These are phyloP conservation scores for Fusarium bactridioides DNA, from an alignment of 2,329 filamentous ascomycete species.

Conservation along the genomic window DNA sequence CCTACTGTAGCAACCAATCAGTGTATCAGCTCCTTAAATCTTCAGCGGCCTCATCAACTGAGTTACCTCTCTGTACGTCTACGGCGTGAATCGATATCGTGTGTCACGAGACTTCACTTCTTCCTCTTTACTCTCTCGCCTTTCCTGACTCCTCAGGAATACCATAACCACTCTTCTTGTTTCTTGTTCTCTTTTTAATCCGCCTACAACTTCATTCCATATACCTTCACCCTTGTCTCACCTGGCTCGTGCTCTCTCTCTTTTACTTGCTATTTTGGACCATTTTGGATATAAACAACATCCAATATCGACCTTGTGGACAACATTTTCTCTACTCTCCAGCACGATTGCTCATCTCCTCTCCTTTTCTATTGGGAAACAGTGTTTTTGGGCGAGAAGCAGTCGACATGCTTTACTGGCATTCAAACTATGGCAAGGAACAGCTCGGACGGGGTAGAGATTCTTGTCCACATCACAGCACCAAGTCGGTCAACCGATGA, in stretches of 20 bases:
- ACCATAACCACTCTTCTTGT: background rate
- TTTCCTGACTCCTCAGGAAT: background rate
- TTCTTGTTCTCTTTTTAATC: background rate
- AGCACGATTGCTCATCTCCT: background rate
- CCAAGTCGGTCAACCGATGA: slow-evolving; percentile 59
- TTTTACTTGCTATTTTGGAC: slow-evolving; percentile 8
- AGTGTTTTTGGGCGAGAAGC: slow-evolving; percentile 1
- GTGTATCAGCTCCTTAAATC: slow-evolving; percentile 1
- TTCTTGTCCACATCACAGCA: slow-evolving; percentile 64
- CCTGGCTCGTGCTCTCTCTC: slow-evolving; percentile 24
- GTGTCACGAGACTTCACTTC: slow-evolving; percentile 6
- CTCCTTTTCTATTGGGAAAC: background rate
- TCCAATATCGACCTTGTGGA: background rate
- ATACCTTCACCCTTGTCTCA: slow-evolving; percentile 2
- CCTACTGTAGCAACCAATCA: slow-evolving; percentile 15
- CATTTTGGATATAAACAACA: slow-evolving; percentile 10
- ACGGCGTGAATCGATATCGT: slow-evolving; percentile 16
- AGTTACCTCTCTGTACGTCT: background rate
- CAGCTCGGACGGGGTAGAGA: slow-evolving; percentile 53
- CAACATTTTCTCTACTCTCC: background rate
- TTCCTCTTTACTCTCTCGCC: background rate
- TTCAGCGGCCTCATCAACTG: slow-evolving; percentile 19
- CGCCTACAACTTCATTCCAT: background rate
- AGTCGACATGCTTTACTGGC: slow-evolving; percentile 37
- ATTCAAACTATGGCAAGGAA: slow-evolving; percentile 39